These are phyloP conservation scores for Phialophora verrucosa DNA, from an alignment of 2,329 filamentous ascomycete genomes.

Conservation along the genomic window DNA sequence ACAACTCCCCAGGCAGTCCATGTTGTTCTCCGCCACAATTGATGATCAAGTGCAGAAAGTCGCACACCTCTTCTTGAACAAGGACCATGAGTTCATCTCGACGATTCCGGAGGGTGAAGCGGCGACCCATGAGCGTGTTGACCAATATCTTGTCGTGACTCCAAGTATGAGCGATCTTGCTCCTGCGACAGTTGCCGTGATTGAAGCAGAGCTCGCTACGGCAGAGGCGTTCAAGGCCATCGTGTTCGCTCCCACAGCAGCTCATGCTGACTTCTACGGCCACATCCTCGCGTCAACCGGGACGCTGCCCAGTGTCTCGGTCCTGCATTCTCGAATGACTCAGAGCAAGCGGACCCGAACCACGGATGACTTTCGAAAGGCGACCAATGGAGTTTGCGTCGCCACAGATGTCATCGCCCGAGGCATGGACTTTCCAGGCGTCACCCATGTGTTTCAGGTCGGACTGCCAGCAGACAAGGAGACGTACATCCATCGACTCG, in stretches of 20 bases:
- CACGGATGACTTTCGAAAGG: constrained; percentile 72
- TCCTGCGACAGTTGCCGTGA: constrained; percentile 23
- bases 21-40: constrained; percentile 94
- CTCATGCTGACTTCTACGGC: constrained; percentile 44
- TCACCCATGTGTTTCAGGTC: constrained; percentile 79
- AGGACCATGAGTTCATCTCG: constrained; percentile 84
- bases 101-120: constrained; percentile 81
- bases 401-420: constrained; percentile 81
- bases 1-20: constrained; percentile 74
- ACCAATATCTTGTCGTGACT: constrained; percentile 74
- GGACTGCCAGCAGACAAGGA: constrained; percentile 69
- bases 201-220: constrained; percentile 40
- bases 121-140: constrained; percentile 82
- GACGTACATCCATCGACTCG: constrained; percentile 77
- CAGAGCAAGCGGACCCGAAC: constrained; percentile 72
- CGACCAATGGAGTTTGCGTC: constrained; percentile 69
- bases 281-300: constrained; percentile 59
- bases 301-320: constrained; percentile 48
- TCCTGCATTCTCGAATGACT: constrained; percentile 81
- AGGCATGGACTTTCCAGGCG: constrained; percentile 82
- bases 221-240: constrained; percentile 80
- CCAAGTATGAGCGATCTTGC: constrained; percentile 74
- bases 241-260: constrained; percentile 83
- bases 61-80: constrained; percentile 77
- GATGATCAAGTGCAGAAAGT: constrained; percentile 80